Base-by-base conservation (phyloP, 305 asterid species). In the Coffea humblotiana region DNA sequence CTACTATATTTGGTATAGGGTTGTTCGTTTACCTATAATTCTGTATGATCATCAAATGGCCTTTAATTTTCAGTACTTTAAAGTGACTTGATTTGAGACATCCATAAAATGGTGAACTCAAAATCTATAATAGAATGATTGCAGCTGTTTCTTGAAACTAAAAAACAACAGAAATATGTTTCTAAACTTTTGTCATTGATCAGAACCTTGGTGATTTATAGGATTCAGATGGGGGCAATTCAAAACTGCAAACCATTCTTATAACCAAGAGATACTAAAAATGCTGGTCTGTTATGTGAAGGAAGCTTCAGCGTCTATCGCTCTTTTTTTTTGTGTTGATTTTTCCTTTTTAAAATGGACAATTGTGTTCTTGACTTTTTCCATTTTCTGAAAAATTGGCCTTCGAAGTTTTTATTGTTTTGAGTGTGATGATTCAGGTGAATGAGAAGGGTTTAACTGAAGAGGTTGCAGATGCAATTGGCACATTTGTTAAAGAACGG, bases 391-490 rank as follows among this genome's bases (percentile, higher is more conserved):
- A 54, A 45, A 37, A 29, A 65, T 40, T 25, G 23, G 21, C 11
- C 14, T 12, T 70, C 15, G 12, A 60, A 27, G 14, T 61, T 68
- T 75, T 32, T 23, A 45, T 18, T 65, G 35, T 12, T 2, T 7
- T 2, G 7, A 69, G 47, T 25, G 12, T 49, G 63, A 66, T 40
- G 65, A 66, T 67, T 58, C 78, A 96, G 99, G 97, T 96, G 78
- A 91, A 88, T 83, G 98, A 94, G 85, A 96, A 96, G 87, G 99
- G 99, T 77, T 87, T 96, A 83, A 86, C 90, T 60, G 91, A 84
- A 86, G 98, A 90, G 86, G 83, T 85, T 3, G 97, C 97, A 0
- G 91, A 94, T 72, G 90, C 90, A 86, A 94, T 96, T 82, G 98
- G 98, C 82, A 85, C 95, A 70, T 91, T 87, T 82, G 98, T 96